phyloP scores from a whole-genome alignment of 371 early-diverging fungal genomes.

The Mortierella sp. region DNA sequence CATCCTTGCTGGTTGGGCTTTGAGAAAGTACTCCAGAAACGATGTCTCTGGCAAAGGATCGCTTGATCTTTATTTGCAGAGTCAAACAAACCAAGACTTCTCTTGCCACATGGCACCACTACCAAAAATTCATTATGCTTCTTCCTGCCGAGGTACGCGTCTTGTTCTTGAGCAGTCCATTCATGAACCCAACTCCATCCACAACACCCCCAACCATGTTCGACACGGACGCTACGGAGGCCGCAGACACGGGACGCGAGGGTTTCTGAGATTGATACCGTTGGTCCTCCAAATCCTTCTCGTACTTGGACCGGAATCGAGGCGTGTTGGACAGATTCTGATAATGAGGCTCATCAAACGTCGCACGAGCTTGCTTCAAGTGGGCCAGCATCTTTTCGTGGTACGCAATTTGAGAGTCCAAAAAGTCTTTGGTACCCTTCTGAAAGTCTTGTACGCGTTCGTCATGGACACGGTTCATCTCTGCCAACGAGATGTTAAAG shows the following conservation, averaged over 20 bases:
- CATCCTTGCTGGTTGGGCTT: no score
- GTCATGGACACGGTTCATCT: conserved; percentile 57
- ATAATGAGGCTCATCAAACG: conserved; percentile 54
- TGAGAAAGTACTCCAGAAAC: no score
- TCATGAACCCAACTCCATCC: conserved; percentile 58
- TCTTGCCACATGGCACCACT: neutral
- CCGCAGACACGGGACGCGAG: conserved; percentile 55
- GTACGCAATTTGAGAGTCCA: conserved; percentile 57
- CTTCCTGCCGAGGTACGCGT: conserved; percentile 51
- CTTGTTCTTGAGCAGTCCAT: conserved; percentile 54
- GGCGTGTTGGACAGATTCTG: conserved; percentile 45
- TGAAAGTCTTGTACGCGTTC: conserved; percentile 56
- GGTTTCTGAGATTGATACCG: conserved; percentile 45
- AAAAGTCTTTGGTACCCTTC: conserved; percentile 50
- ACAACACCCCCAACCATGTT: conserved; percentile 60
- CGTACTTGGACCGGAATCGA: conserved; percentile 48
- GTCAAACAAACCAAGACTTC: no score
- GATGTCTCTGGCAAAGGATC: no score
- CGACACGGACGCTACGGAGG: conserved; percentile 55
- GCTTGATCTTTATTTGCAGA: no score
- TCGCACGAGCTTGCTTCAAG: conserved; percentile 54
- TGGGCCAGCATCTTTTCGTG: conserved; percentile 58
- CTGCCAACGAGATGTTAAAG: conserved; percentile 58
- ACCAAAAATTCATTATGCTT: conserved; percentile 51
- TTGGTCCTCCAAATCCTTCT: conserved; percentile 50